Evolutionary conservation across 1,284 basidiomycete species (phyloP), one percentile per base, ranked within the genome.

Genomic region (Schizopora paradoxa): DNA sequence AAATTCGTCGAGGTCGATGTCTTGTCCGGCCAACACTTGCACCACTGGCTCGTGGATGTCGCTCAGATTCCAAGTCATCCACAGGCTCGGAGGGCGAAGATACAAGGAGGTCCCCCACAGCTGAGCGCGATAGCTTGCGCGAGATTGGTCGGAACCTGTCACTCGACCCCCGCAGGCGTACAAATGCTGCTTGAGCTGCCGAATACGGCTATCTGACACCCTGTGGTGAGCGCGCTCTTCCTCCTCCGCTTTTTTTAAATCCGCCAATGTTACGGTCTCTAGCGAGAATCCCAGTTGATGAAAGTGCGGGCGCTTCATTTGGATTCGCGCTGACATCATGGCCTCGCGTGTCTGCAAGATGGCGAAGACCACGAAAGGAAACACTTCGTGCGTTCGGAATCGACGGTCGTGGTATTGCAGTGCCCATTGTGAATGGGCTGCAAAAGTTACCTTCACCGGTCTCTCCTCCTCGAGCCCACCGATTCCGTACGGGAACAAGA

Each of bases 381-480:
- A 71, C 11, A 55, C 44, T 1, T 48, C 19, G 43, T 69, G 68
- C 0, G 31, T 37, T 39, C 70, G 67, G 53, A 71, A 71, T 0
- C 61, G 29, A 36, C 65, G 63, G 47, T 71, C 65, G 53, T 65
- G 56, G 46, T 68, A 70, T 58, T 66, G 57, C 1, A 69, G 45
- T 6, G 8, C 7, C 33, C 33, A 35, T 4, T n/a, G 7, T 8
- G 22, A 16, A 22, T 35, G 33, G 4, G 18, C 14, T 4, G 10
- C 11, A 4, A 14, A 35, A 35, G 3, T 4, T 16, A 4, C 7
- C 7, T 3, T 13, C 33, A 7, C 6, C 37, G 3, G 18, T 35
- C 45, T 19, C 27, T 6, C 1, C 27, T 58, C 57, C 2, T 40
- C 54, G 27, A 61, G 38, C 1, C 58, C 58, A 21, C 60, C 57